Evolutionary conservation across 2,329 filamentous ascomycete species (phyloP), one percentile per base, ranked within the genome.

Genomic region (Aspergillus novoparasiticus): DNA sequence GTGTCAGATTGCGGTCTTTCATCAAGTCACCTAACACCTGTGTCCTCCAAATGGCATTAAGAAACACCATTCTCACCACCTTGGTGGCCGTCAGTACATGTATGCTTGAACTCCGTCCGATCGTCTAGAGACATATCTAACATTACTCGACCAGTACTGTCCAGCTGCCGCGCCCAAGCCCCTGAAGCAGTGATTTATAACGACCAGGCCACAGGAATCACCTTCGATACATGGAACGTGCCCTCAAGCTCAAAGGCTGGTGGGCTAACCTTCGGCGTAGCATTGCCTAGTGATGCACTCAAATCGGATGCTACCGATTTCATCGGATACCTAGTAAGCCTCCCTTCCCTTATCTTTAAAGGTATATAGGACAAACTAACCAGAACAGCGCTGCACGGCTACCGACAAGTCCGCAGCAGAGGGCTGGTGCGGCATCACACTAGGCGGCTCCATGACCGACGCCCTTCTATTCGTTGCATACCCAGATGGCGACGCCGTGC

Each of bases 391-490:
- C 21, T 36, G 30, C 36, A n/a, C 21, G 0, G 51, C 34, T 5
- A 36, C 32, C 12, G 30, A 58, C 32, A 14, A 59, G 46, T 19
- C 46, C n/a, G 19, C 56, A 12, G 45, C 55, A n/a, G 6, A 54
- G 6, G 53, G 61, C 16, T 64, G 61, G 61, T 56, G 43, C 30
- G 61, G 61, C 10, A 50, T 64, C 21, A 28, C 58, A 3, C 34
- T 60, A 6, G 61, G 61, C 6, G 61, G 61, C 2, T 50, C 57
- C 2, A 64, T 64, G 61, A 51, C 32, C 9, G 54, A 64, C n/a
- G 4, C 16, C 30, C 45, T 60, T 0, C 23, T 60, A 19, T 50
- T 60, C 9, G 19, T 60, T 19, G 58, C 58, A 0, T 60, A 60
- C 19, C 48, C 58, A 4, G 48, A 60, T 30, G 39, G 39, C 9